Conservation (phyloP, 2,329 filamentous ascomycete genomes). For the Trichoderma sp. region DNA sequence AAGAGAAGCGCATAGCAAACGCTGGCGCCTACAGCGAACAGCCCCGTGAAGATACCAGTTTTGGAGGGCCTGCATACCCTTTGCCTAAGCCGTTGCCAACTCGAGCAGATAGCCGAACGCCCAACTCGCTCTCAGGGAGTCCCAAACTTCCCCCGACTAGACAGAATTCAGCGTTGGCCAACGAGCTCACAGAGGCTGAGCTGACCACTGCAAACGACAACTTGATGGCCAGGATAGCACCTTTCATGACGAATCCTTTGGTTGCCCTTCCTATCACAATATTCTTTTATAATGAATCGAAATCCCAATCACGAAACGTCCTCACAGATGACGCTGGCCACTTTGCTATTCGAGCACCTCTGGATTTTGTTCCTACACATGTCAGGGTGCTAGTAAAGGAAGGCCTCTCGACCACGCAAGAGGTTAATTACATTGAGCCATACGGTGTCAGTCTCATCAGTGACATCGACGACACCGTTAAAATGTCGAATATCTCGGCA, state of each 20-base stretch:
- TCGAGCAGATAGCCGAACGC: slow-evolving; percentile 25
- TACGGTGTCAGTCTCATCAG: slow-evolving; percentile 88
- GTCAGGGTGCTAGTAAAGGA: slow-evolving; percentile 85
- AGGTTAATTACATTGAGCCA: slow-evolving; percentile 73
- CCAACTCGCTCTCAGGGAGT: slow-evolving; percentile 43
- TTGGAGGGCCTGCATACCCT: slow-evolving; percentile 20
- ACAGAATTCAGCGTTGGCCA: slow-evolving; percentile 35
- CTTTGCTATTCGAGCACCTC: slow-evolving; percentile 73
- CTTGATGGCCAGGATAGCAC: slow-evolving; percentile 80
- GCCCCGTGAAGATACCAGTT: slow-evolving; percentile 47
- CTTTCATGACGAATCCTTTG: slow-evolving; percentile 84
- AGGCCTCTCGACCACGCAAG: slow-evolving; percentile 74
- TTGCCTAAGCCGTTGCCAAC: neutral
- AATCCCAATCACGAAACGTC: slow-evolving; percentile 80
- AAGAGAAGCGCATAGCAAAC: slow-evolving; percentile 67
- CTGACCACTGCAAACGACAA: slow-evolving; percentile 77
- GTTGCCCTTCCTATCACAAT: slow-evolving; percentile 77
- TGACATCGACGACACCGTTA: slow-evolving; percentile 97
- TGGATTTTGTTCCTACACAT: slow-evolving; percentile 89
- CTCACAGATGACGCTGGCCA: slow-evolving; percentile 86
- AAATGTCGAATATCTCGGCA: slow-evolving; percentile 83
- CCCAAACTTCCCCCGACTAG: slow-evolving; percentile 42
- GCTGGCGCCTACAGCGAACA: slow-evolving; percentile 72
- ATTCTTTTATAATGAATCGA: slow-evolving; percentile 88
- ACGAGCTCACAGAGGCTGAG: slow-evolving; percentile 72